Evolutionary conservation across 73 alveolate genomes (phyloP).

Genomic region (Effrenium voratum): DNA sequence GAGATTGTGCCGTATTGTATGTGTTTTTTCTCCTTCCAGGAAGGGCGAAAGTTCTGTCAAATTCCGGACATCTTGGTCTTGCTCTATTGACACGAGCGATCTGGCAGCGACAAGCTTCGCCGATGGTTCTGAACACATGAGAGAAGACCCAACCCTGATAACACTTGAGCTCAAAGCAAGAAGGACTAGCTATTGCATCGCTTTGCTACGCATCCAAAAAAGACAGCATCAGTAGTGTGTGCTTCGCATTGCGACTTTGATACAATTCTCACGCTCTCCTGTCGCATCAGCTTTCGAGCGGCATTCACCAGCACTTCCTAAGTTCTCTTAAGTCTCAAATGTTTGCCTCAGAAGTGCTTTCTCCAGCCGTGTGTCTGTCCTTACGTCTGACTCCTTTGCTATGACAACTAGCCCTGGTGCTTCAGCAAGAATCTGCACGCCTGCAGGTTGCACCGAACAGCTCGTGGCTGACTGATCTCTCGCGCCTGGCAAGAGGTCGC

Average conservation of each 20-base stretch:
- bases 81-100: too few relatives aligned
- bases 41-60: too few relatives aligned
- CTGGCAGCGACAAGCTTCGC: too few relatives aligned
- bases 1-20: too few relatives aligned
- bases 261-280: not conserved
- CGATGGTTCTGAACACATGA: too few relatives aligned
- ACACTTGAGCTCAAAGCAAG: not conserved
- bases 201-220: not conserved
- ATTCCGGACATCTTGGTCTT: too few relatives aligned
- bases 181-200: not conserved
- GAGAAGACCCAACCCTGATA: too few relatives aligned
- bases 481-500: not conserved
- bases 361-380: not conserved
- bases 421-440: constrained; percentile 3
- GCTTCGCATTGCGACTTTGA: too few relatives aligned
- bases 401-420: constrained; percentile 7
- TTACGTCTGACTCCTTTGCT: constrained; percentile 29
- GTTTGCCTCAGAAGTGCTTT: not conserved
- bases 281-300: not conserved
- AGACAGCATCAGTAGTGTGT: not conserved
- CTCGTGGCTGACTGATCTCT: too few relatives aligned
- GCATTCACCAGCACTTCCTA: constrained; percentile 30
- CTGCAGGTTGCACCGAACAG: not conserved
- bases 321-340: not conserved
- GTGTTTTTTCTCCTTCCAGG: too few relatives aligned